A percentile compares a stretch with the other conserved stretches of the same genome.
Evolutionary conservation across 768 basidiomycete genomes (phyloP).

Genomic region (Leccinum rimulosum): DNA sequence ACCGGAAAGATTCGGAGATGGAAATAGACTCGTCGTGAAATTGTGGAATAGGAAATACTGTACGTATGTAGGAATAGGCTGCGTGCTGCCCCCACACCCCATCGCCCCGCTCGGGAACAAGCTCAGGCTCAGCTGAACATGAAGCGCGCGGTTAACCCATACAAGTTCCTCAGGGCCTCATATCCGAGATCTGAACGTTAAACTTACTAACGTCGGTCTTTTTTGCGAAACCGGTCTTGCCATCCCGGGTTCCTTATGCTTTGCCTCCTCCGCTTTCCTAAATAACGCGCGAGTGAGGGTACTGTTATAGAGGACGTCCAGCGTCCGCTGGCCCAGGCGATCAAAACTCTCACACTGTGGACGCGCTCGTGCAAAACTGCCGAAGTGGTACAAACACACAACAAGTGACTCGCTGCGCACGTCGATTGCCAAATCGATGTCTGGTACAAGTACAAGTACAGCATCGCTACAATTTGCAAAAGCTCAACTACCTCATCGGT

Average conservation of each 20-base stretch:
- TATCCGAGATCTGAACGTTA: constrained; percentile 9
- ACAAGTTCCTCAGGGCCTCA: neutral
- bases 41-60: neutral
- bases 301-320: neutral
- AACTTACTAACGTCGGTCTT: neutral
- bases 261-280: neutral
- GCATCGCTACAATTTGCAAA: constrained; percentile 18
- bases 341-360: neutral
- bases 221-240: constrained; percentile 3
- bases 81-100: neutral
- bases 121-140: neutral
- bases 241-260: constrained; percentile 10
- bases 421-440: constrained; percentile 17
- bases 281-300: neutral
- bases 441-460: constrained; percentile 20
- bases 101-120: neutral
- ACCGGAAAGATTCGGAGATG: constrained; percentile 10
- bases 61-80: neutral
- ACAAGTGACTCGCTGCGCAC: constrained; percentile 1
- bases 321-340: neutral
- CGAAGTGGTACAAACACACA: no score
- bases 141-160: neutral
- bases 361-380: neutral
- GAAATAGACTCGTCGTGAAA: constrained; percentile 8
- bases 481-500: constrained; percentile 17